Percentiles rank a stretch among this genome's conserved stretches.
Conservation (phyloP, 805 yeast species). For the Metschnikowia amazonensis region DNA sequence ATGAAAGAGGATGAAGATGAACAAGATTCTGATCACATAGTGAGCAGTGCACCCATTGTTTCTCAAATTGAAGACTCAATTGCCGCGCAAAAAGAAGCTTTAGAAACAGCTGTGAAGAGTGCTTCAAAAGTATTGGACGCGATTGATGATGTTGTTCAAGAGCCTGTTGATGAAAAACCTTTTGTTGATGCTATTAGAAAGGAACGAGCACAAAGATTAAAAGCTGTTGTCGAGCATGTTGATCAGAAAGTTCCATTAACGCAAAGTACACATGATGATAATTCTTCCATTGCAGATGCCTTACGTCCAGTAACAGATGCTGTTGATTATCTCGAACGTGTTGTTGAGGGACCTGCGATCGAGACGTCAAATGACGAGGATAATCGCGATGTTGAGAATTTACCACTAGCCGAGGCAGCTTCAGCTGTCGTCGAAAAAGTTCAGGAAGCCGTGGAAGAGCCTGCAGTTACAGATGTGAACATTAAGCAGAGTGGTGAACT, state of each 20-base stretch:
- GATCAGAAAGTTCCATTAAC: not conserved
- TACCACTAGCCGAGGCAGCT: not conserved
- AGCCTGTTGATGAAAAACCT: conserved; percentile 1
- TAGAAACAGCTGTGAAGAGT: not conserved
- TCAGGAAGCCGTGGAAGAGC: not conserved
- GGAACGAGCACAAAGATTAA: not conserved
- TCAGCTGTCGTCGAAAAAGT: not conserved
- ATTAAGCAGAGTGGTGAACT: not conserved
- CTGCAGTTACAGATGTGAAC: not conserved
- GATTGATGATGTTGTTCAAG: conserved; percentile 1
- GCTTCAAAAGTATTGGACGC: not conserved
- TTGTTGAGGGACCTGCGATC: not conserved
- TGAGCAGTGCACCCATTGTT: not conserved
- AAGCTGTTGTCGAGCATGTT: not conserved
- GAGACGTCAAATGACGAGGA: not conserved
- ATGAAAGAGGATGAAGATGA: not conserved
- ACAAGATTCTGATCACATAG: not conserved
- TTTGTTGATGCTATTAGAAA: not conserved
- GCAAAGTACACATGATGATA: not conserved
- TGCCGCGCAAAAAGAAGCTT: not conserved
- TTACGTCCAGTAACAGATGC: not conserved
- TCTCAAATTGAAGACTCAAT: not conserved
- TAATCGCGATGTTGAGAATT: not conserved
- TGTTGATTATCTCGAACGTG: not conserved
- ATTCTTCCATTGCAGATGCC: not conserved